phyloP scores from a whole-genome alignment of 306 rosid genomes.

The Malus orientalis region DNA sequence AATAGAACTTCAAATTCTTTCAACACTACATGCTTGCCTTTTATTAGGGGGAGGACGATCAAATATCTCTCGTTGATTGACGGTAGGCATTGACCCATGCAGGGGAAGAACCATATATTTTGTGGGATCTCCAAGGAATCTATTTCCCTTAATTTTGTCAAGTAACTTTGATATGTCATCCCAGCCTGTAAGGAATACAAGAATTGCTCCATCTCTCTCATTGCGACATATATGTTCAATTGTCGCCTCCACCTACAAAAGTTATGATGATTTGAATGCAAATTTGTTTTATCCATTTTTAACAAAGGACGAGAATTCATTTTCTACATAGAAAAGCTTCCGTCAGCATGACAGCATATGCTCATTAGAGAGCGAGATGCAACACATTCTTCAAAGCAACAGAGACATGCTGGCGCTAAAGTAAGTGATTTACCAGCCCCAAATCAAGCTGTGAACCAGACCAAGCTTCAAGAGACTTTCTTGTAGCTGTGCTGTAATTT shows the following conservation, averaged over 20 bases:
- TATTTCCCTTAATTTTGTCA: slow-evolving; percentile 66
- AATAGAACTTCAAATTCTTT: background rate
- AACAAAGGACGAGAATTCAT: background rate
- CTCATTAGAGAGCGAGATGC: background rate
- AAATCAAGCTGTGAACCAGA: slow-evolving; percentile 79
- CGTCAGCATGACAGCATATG: background rate
- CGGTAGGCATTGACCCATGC: slow-evolving; percentile 95
- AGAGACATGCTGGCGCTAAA: background rate
- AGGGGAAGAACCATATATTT: slow-evolving; percentile 72
- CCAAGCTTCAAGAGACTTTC: slow-evolving; percentile 92
- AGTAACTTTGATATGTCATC: slow-evolving; percentile 86
- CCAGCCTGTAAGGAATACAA: slow-evolving; percentile 95
- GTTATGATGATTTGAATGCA: background rate
- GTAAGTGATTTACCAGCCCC: slow-evolving; percentile 65
- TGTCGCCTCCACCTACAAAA: slow-evolving; percentile 68
- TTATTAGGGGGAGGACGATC: slow-evolving; percentile 73
- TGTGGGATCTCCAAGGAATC: slow-evolving; percentile 66
- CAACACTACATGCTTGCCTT: slow-evolving; percentile 55
- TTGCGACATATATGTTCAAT: slow-evolving; percentile 70
- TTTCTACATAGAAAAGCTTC: background rate
- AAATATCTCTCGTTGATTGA: slow-evolving; percentile 88
- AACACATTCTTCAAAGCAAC: background rate
- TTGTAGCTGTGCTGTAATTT: slow-evolving; percentile 50
- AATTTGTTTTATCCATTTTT: background rate
- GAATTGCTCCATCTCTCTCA: slow-evolving; percentile 83